Conservation (phyloP, 23 red algal species). For the Gracilariopsis chorda region DNA sequence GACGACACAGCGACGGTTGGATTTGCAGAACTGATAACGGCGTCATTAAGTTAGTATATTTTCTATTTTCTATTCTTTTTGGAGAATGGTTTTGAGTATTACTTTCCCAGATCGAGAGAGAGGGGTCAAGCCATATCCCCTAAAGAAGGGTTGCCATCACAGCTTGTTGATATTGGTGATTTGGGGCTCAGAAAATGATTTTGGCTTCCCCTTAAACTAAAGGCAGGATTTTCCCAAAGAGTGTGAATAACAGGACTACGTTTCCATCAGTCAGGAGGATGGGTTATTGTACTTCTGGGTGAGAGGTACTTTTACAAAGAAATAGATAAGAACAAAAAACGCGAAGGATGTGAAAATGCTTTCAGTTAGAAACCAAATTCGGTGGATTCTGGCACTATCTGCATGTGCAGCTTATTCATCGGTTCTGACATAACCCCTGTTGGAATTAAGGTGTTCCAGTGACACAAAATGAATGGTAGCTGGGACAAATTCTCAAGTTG, state of each 20-base stretch:
- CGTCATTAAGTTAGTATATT: too few relatives aligned
- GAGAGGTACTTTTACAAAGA: not conserved
- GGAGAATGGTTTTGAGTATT: not conserved
- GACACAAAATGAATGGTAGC: conserved; percentile 20
- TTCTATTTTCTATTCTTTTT: not conserved
- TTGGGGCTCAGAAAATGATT: not conserved
- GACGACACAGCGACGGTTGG: too few relatives aligned
- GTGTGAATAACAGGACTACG: not conserved
- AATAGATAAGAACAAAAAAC: not conserved
- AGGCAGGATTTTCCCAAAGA: not conserved
- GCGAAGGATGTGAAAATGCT: not conserved
- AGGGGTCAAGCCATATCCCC: not conserved
- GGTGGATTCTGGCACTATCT: conserved; percentile 29
- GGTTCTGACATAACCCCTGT: conserved; percentile 21
- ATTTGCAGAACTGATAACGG: too few relatives aligned
- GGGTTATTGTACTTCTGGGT: conserved; percentile 5
- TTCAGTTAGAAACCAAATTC: not conserved
- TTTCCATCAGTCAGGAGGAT: conserved; percentile 13
- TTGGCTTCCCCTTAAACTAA: not conserved
- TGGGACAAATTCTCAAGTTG: conserved; percentile 21
- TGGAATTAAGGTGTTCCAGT: conserved; percentile 29
- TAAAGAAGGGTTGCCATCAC: not conserved
- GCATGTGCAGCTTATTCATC: conserved; percentile 4
- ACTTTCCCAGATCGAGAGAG: not conserved
- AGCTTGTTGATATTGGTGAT: not conserved